Evolutionary conservation across 2,329 filamentous ascomycete genomes (phyloP).

Genomic region (Pseudocercospora fuligena): DNA sequence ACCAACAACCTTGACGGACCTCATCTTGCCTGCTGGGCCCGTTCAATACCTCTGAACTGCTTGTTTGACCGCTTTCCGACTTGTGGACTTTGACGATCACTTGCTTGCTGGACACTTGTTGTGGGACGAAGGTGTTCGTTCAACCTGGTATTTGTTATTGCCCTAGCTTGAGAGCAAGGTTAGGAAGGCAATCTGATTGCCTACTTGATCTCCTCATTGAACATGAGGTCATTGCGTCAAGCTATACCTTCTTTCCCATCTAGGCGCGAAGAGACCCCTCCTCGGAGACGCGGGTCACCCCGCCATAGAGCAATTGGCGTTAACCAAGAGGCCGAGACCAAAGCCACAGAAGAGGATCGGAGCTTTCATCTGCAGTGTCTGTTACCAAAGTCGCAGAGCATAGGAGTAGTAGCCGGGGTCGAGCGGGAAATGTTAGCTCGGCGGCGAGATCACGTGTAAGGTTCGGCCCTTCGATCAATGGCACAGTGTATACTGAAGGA

Average conservation of each 20-base stretch:
- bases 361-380: neutral
- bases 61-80: neutral
- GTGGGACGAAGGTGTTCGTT: neutral
- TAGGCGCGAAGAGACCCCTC: neutral
- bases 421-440: neutral
- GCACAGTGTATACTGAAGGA: neutral
- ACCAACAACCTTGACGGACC: slow-evolving; percentile 32
- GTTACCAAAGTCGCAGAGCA: neutral
- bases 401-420: neutral
- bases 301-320: neutral
- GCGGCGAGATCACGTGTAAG: too few species aligned
- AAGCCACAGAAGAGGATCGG: neutral
- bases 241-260: neutral
- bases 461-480: too few species aligned
- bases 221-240: slow-evolving; percentile 6
- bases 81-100: neutral
- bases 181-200: neutral
- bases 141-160: neutral
- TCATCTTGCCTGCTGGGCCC: slow-evolving; percentile 20
- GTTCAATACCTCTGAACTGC: neutral
- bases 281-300: neutral
- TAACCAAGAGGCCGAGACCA: slow-evolving; percentile 1
- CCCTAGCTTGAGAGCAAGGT: neutral
- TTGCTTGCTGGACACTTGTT: neutral
- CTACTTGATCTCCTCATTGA: neutral